A percentile compares a stretch with the other conserved stretches of the same genome.
Evolutionary conservation across 2,329 filamentous ascomycete genomes (phyloP).

Genomic region (Gyromitra esculenta): DNA sequence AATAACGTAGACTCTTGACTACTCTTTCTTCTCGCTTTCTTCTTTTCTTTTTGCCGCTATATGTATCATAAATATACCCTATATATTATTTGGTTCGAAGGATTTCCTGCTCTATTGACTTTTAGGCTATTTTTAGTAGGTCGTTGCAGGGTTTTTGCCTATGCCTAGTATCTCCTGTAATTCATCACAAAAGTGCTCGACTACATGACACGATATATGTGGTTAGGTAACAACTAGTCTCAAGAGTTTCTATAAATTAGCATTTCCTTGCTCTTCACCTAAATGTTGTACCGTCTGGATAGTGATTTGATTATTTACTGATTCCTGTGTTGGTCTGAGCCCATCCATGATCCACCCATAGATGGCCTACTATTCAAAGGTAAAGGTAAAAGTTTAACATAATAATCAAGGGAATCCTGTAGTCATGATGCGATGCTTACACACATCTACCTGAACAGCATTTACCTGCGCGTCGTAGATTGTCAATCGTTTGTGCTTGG

Average conservation of each 20-base stretch:
- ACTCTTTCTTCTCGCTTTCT: not conserved
- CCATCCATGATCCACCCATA: slow-evolving; percentile 87
- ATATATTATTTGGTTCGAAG: not conserved
- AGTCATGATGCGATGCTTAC: slow-evolving; percentile 28
- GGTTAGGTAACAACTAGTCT: not conserved
- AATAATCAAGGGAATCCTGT: not conserved
- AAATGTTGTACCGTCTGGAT: not conserved
- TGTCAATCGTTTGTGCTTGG: slow-evolving; percentile 11
- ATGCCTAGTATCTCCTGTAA: not conserved
- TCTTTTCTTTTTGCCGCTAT: not conserved
- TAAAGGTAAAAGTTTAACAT: slow-evolving; percentile 41
- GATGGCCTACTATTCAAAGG: slow-evolving; percentile 74
- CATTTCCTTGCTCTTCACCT: too few relatives aligned
- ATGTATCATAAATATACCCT: not conserved
- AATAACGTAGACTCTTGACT: not conserved
- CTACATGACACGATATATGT: not conserved
- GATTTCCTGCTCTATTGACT: not conserved
- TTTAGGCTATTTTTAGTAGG: not conserved
- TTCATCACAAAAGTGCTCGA: not conserved
- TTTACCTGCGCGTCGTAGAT: slow-evolving; percentile 38
- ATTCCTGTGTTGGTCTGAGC: slow-evolving; percentile 58
- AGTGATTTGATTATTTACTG: not conserved
- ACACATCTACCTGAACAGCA: slow-evolving; percentile 70
- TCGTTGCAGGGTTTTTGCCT: not conserved
- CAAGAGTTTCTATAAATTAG: too few relatives aligned